Conservation (phyloP, 495 filamentous ascomycete species). For the Lasiosphaeriaceae sp. region DNA sequence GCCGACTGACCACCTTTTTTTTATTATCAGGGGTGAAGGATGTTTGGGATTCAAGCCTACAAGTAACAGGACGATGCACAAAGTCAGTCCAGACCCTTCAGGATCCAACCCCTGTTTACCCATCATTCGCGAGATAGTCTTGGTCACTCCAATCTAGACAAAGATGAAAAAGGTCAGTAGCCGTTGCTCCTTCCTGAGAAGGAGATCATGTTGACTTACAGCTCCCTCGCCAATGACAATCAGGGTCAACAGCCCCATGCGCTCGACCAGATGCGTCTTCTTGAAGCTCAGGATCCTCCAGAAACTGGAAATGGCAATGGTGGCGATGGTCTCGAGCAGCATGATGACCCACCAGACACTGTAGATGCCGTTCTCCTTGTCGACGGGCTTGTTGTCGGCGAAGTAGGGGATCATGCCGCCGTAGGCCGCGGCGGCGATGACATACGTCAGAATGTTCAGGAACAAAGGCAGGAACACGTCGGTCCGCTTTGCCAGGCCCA, state of each 20-base stretch:
- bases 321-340: conserved; percentile 49
- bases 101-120: conserved; percentile 5
- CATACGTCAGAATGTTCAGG: conserved; percentile 41
- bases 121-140: conserved; percentile 29
- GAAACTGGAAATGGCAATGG: conserved; percentile 51
- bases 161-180: no score
- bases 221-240: conserved; percentile 66
- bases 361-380: conserved; percentile 36
- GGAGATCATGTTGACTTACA: no score
- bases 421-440: conserved; percentile 35
- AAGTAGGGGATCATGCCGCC: conserved; percentile 41
- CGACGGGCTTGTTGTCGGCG: conserved; percentile 21
- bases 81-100: conserved; percentile 20
- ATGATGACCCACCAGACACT: conserved; percentile 58
- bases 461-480: conserved; percentile 32
- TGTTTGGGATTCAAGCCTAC: conserved; percentile 5
- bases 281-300: conserved; percentile 59
- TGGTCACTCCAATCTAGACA: conserved; percentile 35
- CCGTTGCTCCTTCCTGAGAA: no score
- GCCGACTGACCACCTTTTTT: no score
- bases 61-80: conserved; percentile 31
- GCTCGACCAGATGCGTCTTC: conserved; percentile 60
- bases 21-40: background rate
- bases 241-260: conserved; percentile 63
- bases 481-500: conserved; percentile 28